These are phyloP conservation scores for Fraxinus sp. DNA, from an alignment of 305 asterid species.

Conservation along the genomic window DNA sequence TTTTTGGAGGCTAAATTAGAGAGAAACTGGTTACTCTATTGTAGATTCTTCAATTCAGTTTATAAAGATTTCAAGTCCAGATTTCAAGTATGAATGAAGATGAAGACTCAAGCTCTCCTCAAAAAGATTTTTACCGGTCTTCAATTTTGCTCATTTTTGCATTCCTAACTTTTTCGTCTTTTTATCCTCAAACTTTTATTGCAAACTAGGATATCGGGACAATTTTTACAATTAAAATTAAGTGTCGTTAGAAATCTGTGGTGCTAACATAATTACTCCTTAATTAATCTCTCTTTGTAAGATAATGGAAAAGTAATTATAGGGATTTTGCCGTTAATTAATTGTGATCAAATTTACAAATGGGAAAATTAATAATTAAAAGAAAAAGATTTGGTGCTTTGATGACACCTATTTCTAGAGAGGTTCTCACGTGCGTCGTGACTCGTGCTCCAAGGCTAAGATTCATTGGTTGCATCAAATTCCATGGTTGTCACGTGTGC, in stretches of 20 bases:
- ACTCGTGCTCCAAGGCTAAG: conserved; percentile 10
- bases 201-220: neutral
- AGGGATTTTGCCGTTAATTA: neutral
- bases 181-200: too few species aligned
- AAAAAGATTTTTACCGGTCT: too few species aligned
- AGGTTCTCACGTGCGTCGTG: conserved; percentile 30
- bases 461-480: conserved; percentile 6
- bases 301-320: neutral
- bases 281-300: neutral
- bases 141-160: neutral
- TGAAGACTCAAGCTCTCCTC: too few species aligned
- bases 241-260: neutral
- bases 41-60: too few species aligned
- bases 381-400: neutral
- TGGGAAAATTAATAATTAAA: neutral
- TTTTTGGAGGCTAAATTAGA: too few species aligned
- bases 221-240: neutral
- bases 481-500: conserved; percentile 28
- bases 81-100: too few species aligned
- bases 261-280: too few species aligned
- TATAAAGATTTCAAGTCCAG: too few species aligned
- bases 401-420: neutral
- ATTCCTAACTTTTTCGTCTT: too few species aligned
- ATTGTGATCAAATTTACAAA: neutral
- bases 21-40: too few species aligned